Evolutionary conservation across 108 stramenopile genomes (phyloP), one percentile per base, ranked within the genome.

Genomic region (Mediolabrus comicus): DNA sequence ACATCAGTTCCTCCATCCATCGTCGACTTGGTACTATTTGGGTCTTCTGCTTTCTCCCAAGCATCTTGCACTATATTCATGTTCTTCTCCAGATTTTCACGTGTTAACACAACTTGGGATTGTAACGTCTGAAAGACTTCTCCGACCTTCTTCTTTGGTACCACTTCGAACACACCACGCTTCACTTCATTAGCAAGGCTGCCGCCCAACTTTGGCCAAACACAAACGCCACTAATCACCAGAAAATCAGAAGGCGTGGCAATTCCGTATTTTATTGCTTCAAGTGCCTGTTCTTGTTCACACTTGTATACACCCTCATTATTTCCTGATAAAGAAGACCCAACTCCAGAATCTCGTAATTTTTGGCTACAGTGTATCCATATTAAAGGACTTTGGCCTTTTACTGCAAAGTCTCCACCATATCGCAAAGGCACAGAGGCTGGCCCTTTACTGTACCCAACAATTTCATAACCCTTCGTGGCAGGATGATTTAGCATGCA

Each of bases 401-500:
- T 86, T 26, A 94, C 60, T 13, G 83, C 72, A 63, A 82, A 94
- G 61, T 87, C 85, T 11, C 92, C 92, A 13, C 92, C 92, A 63
- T 81, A 91, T 11, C 90, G 82, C 12, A 91, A 32, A 8, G 85
- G 85, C 19, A 86, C 36, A 28, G 52, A 17, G 7, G 43, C 39
- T 22, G 55, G 8, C 13, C 55, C 62, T 25, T 63, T 61, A 13
- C 81, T 74, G 12, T 67, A 43, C 13, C 17, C 17, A 43, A 38
- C 58, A 36, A 87, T 67, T 8, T 90, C 84, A 27, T 79, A 61
- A 11, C 79, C 85, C 41, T 83, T 87, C 10, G 87, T 58, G 32
- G 84, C 71, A 34, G 94, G 89, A 24, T 88, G 81, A 71, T 95
- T 95, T 13, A 95, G 78, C 38, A 92, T 80, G 34, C 79, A 72